A percentile compares a stretch with the other conserved stretches of the same genome.
phyloP scores from a whole-genome alignment of 116 monocot genomes.

The Phalaenopsis hybrid region DNA sequence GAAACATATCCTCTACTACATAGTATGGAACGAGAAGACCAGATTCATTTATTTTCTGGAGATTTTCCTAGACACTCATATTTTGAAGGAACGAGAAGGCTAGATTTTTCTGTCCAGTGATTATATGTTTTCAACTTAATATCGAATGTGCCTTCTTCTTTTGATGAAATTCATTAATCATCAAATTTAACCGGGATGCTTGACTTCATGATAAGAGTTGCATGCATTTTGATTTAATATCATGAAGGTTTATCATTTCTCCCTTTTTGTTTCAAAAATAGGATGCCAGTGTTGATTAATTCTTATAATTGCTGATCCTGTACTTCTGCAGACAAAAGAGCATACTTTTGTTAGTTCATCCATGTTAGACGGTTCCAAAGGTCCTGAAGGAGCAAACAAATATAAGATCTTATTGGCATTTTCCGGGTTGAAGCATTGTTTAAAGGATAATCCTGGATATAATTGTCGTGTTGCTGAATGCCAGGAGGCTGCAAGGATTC shows the following conservation, averaged over 20 bases:
- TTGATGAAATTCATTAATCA: not conserved
- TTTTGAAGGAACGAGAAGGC: not conserved
- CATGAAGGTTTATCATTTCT: not conserved
- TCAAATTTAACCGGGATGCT: not conserved
- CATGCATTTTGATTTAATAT: not conserved
- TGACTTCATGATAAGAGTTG: not conserved
- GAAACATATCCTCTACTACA: not conserved
- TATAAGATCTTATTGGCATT: constrained; percentile 90
- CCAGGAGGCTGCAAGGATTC: constrained; percentile 62
- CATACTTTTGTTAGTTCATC: constrained; percentile 29
- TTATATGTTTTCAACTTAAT: not conserved
- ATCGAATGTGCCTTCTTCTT: not conserved
- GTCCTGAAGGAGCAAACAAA: constrained; percentile 14
- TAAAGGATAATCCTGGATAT: constrained; percentile 66
- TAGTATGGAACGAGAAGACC: not conserved
- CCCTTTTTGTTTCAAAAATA: not conserved
- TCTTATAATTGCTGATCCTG: not conserved
- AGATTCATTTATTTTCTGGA: not conserved
- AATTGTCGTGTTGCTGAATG: constrained; percentile 84
- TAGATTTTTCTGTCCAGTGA: not conserved
- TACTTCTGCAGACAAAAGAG: constrained; percentile 44
- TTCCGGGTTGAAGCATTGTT: constrained; percentile 66
- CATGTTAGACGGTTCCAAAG: constrained; percentile 16
- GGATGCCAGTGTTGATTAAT: not conserved
- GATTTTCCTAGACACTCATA: not conserved